phyloP scores from a whole-genome alignment of 164 flowering plant genomes.

The Tetracentron sinense region DNA sequence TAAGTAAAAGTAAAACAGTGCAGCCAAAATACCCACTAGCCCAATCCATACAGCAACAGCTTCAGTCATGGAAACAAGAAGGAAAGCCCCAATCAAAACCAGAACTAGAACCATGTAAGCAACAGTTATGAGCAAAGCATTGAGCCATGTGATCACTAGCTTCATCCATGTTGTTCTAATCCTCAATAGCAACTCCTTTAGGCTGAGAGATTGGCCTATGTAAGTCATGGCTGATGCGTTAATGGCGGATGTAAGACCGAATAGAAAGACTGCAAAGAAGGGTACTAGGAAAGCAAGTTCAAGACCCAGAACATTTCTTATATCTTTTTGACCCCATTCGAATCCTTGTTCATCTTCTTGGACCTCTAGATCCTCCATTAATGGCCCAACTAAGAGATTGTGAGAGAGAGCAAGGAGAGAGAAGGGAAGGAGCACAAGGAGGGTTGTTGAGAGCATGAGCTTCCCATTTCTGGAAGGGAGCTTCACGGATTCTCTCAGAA shows the following conservation, averaged over 20 bases:
- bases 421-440: constrained; percentile 4
- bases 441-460: constrained; percentile 9
- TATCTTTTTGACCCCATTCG: background rate
- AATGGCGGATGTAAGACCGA: constrained; percentile 6
- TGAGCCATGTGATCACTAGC: constrained; percentile 20
- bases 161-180: constrained; percentile 18
- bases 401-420: constrained; percentile 10
- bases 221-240: constrained; percentile 1
- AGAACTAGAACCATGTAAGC: background rate
- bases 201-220: constrained; percentile 3
- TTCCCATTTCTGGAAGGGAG: constrained; percentile 10
- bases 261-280: constrained; percentile 9
- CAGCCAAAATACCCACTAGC: constrained; percentile 7
- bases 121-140: background rate
- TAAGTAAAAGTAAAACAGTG: constrained; percentile 13
- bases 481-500: constrained; percentile 7
- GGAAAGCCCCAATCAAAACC: background rate
- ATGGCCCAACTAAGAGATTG: background rate
- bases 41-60: background rate
- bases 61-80: background rate
- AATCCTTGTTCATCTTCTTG: background rate
- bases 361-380: constrained; percentile 7
- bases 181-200: constrained; percentile 8
- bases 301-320: background rate
- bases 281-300: constrained; percentile 9